These are phyloP conservation scores for Adansonia digitata DNA, from an alignment of 345 rosid genomes.

Conservation along the genomic window DNA sequence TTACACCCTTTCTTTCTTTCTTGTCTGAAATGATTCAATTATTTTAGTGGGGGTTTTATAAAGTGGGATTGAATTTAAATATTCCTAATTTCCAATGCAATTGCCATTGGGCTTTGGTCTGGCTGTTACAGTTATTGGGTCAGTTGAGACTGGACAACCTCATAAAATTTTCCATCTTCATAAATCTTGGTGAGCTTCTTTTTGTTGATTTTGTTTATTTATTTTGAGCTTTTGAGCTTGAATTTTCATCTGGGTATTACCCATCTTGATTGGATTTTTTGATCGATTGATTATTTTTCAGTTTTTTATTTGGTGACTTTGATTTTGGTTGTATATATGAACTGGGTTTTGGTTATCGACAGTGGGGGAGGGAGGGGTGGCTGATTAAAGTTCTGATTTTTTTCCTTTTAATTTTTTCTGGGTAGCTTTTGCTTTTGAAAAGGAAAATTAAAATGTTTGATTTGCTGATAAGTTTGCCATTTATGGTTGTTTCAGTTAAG, in stretches of 20 bases:
- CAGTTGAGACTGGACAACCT: neutral
- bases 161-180: neutral
- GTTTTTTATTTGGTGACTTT: neutral
- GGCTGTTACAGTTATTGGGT: neutral
- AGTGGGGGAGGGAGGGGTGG: neutral
- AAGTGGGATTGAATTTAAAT: conserved; percentile 15
- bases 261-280: conserved; percentile 6
- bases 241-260: conserved; percentile 16
- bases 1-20: conserved; percentile 4
- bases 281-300: neutral
- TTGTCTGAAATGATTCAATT: conserved; percentile 24
- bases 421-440: neutral
- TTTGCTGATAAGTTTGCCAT: neutral
- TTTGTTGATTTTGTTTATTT: neutral
- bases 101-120: neutral
- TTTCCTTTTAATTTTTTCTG: no score
- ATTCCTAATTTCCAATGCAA: conserved; percentile 12
- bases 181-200: conserved; percentile 7
- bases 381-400: neutral
- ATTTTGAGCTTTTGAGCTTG: neutral
- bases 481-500: neutral
- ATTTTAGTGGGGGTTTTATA: conserved; percentile 18
- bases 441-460: neutral
- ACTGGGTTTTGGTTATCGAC: neutral
- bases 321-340: neutral